phyloP scores from a whole-genome alignment of 371 early-diverging fungal genomes.

The Entomophthora muscae region DNA sequence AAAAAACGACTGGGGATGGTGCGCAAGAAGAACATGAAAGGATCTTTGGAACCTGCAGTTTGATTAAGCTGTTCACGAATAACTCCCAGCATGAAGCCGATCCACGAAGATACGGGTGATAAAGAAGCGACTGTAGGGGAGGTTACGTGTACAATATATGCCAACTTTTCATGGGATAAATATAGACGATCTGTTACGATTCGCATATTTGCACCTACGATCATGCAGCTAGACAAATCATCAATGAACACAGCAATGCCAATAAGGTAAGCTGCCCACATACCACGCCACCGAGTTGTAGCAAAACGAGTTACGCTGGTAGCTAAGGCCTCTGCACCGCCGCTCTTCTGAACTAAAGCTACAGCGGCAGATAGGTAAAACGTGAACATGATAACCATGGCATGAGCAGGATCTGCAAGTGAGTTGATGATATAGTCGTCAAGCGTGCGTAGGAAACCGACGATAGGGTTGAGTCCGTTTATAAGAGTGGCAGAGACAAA shows the following conservation, averaged over 20 bases:
- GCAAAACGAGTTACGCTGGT: slow-evolving; percentile 4
- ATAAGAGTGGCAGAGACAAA: slow-evolving; percentile 7
- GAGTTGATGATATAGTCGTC: slow-evolving; percentile 8
- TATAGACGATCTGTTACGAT: slow-evolving; percentile 3
- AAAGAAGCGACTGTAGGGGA: slow-evolving; percentile 7
- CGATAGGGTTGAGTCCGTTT: slow-evolving; percentile 8
- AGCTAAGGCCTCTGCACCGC: slow-evolving; percentile 9
- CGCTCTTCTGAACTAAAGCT: slow-evolving; percentile 9
- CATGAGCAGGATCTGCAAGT: slow-evolving; percentile 8
- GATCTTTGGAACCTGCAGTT: background rate
- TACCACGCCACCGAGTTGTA: slow-evolving; percentile 7
- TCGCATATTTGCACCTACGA: slow-evolving; percentile 10
- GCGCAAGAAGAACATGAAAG: slow-evolving; percentile 8
- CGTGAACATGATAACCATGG: slow-evolving; percentile 8
- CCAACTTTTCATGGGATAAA: slow-evolving; percentile 6
- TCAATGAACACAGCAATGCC: slow-evolving; percentile 9
- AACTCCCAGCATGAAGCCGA: slow-evolving; percentile 7
- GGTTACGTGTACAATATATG: slow-evolving; percentile 9
- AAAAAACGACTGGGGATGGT: slow-evolving; percentile 7
- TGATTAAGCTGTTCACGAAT: background rate
- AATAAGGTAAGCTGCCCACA: slow-evolving; percentile 6
- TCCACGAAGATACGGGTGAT: slow-evolving; percentile 8
- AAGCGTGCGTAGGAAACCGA: slow-evolving; percentile 4
- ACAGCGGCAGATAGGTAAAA: slow-evolving; percentile 6
- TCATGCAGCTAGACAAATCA: slow-evolving; percentile 8